Percentiles rank a stretch among this genome's conserved stretches.
These are phyloP conservation scores for Carex myosuroides DNA, from an alignment of 176 grass and related monocot genomes.

Conservation along the genomic window DNA sequence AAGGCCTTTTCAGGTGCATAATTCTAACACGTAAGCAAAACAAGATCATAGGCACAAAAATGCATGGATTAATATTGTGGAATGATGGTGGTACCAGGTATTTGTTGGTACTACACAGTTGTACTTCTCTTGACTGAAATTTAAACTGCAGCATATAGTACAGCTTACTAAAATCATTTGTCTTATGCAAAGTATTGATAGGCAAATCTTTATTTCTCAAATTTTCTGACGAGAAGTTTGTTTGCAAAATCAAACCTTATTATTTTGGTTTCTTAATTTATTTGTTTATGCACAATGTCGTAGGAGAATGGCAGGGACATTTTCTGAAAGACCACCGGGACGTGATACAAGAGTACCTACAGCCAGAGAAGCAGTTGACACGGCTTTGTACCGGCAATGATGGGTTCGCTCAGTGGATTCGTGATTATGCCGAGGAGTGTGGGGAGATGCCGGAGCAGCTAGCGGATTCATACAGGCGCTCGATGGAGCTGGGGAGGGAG, in stretches of 20 bases:
- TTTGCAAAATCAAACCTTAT: background rate
- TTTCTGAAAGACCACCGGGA: conserved; percentile 40
- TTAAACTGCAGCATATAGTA: background rate
- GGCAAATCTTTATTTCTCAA: background rate
- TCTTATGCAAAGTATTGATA: background rate
- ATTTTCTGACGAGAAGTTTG: background rate
- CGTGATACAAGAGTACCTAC: conserved; percentile 19
- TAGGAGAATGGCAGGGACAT: conserved; percentile 42
- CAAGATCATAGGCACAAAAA: too few species aligned
- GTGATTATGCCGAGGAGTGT: too few species aligned
- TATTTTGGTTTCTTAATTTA: background rate
- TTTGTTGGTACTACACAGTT: background rate
- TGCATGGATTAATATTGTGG: background rate
- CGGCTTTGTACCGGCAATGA: too few species aligned
- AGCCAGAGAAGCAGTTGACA: too few species aligned
- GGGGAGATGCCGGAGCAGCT: too few species aligned
- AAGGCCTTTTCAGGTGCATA: conserved; percentile 26
- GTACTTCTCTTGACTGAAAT: background rate
- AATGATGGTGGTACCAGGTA: background rate
- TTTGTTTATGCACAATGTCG: background rate
- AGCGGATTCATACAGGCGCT: too few species aligned
- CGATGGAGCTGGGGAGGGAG: too few species aligned
- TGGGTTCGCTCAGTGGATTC: too few species aligned
- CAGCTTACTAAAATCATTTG: background rate
- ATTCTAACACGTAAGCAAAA: background rate